Conservation (phyloP, 208 protist species). For the Crithidia expoeki region DNA sequence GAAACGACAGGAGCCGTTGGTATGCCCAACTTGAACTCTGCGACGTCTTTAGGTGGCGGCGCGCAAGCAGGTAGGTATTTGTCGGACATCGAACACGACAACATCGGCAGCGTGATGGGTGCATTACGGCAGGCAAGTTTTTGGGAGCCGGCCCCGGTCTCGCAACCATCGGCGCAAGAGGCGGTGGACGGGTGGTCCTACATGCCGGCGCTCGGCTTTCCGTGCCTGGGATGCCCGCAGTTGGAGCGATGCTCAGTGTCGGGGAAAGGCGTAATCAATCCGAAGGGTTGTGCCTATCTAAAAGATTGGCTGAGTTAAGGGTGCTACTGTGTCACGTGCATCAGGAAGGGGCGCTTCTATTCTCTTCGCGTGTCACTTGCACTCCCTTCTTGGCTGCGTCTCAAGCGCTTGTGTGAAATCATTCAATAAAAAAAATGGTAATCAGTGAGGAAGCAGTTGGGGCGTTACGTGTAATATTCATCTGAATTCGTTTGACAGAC, state of each 20-base stretch:
- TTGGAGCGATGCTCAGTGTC: constrained; percentile 55
- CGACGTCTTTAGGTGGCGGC: not conserved
- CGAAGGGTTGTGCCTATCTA: constrained; percentile 56
- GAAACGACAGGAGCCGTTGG: no score
- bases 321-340: no score
- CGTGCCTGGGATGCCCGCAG: constrained; percentile 80
- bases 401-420: not conserved
- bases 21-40: no score
- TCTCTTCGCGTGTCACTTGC: not conserved
- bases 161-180: constrained; percentile 31
- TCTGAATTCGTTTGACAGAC: no score
- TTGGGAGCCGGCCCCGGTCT: constrained; percentile 40
- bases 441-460: no score
- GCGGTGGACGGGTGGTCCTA: constrained; percentile 53
- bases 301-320: constrained; percentile 62
- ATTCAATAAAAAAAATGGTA: no score
- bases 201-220: constrained; percentile 77
- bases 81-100: constrained; percentile 17
- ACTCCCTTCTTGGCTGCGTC: not conserved
- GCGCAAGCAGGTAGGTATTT: not conserved
- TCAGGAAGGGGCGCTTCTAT: no score
- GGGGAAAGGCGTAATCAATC: constrained; percentile 56
- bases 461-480: no score
- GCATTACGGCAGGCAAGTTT: constrained; percentile 11
- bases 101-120: constrained; percentile 2